Evolutionary conservation across 2,329 filamentous ascomycete genomes (phyloP), one percentile per base, ranked within the genome.

Genomic region (Daldinia sp.): DNA sequence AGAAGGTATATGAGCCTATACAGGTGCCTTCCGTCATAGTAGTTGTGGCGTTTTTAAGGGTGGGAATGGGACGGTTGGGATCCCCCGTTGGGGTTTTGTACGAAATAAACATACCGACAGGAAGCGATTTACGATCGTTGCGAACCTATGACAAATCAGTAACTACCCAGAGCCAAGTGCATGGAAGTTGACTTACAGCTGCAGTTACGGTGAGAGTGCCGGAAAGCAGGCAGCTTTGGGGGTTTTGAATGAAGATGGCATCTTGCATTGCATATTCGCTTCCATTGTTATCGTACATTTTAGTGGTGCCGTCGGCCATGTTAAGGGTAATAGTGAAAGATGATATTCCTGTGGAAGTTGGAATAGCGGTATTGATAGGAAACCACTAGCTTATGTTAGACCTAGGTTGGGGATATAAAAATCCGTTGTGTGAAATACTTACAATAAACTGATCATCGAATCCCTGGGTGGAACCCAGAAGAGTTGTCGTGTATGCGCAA

Each of bases 401-500:
- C 37, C 1, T 6, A 4, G 35, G 20, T 26, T 48, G 10, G 6
- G 23, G 23, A 51, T 30, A 56, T 13, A 50, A 23, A 6, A 20
- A 6, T 33, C 35, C 28, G 39, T 13, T 54, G 12, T 33, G 51
- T 18, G 18, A 6, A 35, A 37, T 20, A 78, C 79, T 74, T 75
- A 87, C 88, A 60, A 81, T 80, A 74, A 90, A 90, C 7, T 79
- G 85, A 66, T 90, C 87, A 74, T 90, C 88, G 60, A 90, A 87
- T 1, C 88, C 88, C 46, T 80, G 79, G 4, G 83, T 82, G 26
- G 82, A 80, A 2, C 87, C 87, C 48, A 82, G 81, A n/a, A 82
- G 69, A 3, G 77, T 81, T 18, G 84, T 79, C 1, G 79, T 81
- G 58, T 86, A 84, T n/a, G 80, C 79, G 67, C 85, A 87, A 23